These are phyloP conservation scores for Fusarium humuli DNA, from an alignment of 2,329 filamentous ascomycete species.

Conservation along the genomic window DNA sequence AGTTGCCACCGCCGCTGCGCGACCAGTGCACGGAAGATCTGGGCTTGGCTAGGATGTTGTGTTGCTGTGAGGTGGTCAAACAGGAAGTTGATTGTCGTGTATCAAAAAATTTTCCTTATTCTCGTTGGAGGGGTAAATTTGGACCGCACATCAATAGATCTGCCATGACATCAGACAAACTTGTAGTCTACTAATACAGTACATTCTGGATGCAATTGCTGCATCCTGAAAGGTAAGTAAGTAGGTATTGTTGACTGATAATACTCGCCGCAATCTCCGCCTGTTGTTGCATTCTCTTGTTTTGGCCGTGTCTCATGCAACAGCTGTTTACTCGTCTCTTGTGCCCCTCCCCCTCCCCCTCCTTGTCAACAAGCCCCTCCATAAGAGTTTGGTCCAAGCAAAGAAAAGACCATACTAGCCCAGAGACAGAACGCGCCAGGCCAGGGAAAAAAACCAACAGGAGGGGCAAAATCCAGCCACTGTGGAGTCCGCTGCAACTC, in stretches of 20 bases:
- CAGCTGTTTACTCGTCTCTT: constrained; percentile 22
- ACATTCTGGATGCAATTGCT: not conserved
- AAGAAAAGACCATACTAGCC: constrained; percentile 28
- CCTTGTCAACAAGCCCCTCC: constrained; percentile 40
- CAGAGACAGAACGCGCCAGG: constrained; percentile 23
- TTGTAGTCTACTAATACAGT: not conserved
- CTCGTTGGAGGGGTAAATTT: constrained; percentile 30
- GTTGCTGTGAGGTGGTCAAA: constrained; percentile 31
- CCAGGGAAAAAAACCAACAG: constrained; percentile 6
- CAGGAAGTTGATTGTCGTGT: constrained; percentile 31
- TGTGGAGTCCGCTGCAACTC: constrained; percentile 43
- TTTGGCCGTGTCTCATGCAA: constrained; percentile 21
- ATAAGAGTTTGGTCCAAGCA: constrained; percentile 34
- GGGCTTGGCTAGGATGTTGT: constrained; percentile 21
- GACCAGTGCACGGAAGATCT: constrained; percentile 43
- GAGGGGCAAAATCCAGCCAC: constrained; percentile 42
- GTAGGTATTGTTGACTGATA: not conserved
- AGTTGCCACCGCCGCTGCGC: constrained; percentile 45
- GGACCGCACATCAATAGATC: not conserved
- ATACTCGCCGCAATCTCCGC: constrained; percentile 17
- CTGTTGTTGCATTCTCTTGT: constrained; percentile 16
- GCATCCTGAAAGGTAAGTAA: not conserved
- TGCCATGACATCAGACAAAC: constrained; percentile 12
- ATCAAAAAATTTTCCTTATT: constrained; percentile 20
- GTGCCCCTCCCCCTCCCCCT: constrained; percentile 41